Conservation (phyloP, 306 rosid genomes). For the Luffa aegyptiaca region DNA sequence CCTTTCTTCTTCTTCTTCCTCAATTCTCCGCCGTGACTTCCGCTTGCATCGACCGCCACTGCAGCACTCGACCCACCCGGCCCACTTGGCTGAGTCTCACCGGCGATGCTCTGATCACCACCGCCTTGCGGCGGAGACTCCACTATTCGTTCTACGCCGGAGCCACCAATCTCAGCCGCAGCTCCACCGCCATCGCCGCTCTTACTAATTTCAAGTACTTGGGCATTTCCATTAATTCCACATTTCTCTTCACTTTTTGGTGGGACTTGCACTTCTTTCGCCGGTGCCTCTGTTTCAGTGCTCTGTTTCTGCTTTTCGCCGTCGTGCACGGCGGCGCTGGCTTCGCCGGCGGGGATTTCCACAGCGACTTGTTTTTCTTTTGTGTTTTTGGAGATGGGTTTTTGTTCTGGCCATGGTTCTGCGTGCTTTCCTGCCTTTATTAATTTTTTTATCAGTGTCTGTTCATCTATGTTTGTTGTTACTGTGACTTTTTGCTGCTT, state of each 20-base stretch:
- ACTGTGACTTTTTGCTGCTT: conserved; percentile 52
- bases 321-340: conserved; percentile 23
- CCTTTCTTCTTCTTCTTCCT: conserved; percentile 42
- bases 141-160: conserved; percentile 14
- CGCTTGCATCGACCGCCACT: conserved; percentile 7
- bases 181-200: not conserved
- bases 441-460: conserved; percentile 43
- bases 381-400: conserved; percentile 18
- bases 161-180: conserved; percentile 17
- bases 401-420: conserved; percentile 63
- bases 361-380: conserved; percentile 28
- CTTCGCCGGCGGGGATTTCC: conserved; percentile 28
- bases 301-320: conserved; percentile 26
- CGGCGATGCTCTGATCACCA: conserved; percentile 19
- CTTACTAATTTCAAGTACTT: conserved; percentile 9
- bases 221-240: not conserved
- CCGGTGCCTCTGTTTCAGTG: conserved; percentile 16
- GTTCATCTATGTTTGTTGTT: conserved; percentile 40
- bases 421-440: conserved; percentile 48
- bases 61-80: not conserved
- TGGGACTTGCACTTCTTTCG: conserved; percentile 21
- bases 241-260: conserved; percentile 16
- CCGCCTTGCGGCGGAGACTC: conserved; percentile 19
- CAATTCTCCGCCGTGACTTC: conserved; percentile 21
- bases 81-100: not conserved